Evolutionary conservation across 169 alveolate species (phyloP).

Genomic region (Plasmodium vivax): DNA sequence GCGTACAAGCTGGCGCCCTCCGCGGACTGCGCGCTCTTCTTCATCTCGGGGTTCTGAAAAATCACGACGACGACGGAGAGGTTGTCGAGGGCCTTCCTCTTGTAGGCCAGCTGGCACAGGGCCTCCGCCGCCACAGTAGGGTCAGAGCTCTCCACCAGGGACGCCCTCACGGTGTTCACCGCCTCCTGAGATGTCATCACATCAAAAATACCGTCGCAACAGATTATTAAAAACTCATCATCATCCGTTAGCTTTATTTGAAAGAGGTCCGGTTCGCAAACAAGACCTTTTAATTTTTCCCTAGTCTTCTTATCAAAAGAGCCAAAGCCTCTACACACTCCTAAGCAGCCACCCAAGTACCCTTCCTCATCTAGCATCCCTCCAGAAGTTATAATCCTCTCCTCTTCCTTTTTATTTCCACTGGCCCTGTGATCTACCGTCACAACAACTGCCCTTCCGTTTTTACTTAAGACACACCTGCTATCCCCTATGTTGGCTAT

Average conservation of each 20-base stretch:
- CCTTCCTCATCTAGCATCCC: conserved; percentile 95
- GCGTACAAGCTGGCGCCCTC: conserved; percentile 8
- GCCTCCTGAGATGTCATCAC: conserved; percentile 94
- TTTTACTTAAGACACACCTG: conserved; percentile 95
- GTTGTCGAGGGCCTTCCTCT: conserved; percentile 82
- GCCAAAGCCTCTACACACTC: conserved; percentile 97
- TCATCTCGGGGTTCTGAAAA: conserved; percentile 77
- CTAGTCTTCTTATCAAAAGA: conserved; percentile 92
- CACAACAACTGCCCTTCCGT: conserved; percentile 93
- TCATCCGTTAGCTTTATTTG: conserved; percentile 85
- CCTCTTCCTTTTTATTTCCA: conserved; percentile 89
- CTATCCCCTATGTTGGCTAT: conserved; percentile 99
- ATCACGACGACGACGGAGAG: conserved; percentile 80
- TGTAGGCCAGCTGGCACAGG: conserved; percentile 78
- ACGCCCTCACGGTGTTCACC: conserved; percentile 88
- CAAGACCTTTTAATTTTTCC: conserved; percentile 93
- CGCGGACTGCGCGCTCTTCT: conserved; percentile 14
- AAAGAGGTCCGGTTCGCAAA: conserved; percentile 95
- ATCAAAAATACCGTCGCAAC: conserved; percentile 99
- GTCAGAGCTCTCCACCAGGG: conserved; percentile 49
- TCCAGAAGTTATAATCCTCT: conserved; percentile 94
- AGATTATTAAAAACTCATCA: conserved; percentile 96
- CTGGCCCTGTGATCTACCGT: conserved; percentile 99
- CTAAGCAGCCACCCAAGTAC: conserved; percentile 96
- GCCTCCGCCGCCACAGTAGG: conserved; percentile 83